Conservation (phyloP, 2,329 filamentous ascomycete species). For the Zymoseptoria crescenta region DNA sequence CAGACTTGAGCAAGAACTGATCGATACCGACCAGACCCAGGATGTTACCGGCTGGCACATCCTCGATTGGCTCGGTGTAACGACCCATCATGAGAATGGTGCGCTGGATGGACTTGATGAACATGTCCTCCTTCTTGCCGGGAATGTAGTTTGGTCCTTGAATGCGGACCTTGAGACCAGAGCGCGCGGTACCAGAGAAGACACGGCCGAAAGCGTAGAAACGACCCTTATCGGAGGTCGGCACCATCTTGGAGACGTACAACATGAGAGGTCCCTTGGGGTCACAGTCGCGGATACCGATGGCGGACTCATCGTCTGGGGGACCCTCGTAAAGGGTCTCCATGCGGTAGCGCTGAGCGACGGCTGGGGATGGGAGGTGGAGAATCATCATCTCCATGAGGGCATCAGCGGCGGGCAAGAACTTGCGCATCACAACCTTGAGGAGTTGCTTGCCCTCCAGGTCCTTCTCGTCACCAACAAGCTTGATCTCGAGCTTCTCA, state of each 20-base stretch:
- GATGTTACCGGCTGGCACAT: conserved; percentile 99
- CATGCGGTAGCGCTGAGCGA: conserved; percentile 93
- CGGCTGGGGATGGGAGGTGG: conserved; percentile 91
- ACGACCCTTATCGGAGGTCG: conserved; percentile 98
- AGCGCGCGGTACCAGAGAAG: conserved; percentile 96
- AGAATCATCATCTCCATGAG: conserved; percentile 99
- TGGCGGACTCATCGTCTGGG: conserved; percentile 79
- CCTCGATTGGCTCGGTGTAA: conserved; percentile 97
- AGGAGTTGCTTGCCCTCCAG: conserved; percentile 96
- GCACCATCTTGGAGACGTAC: conserved; percentile 99
- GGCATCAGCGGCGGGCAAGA: conserved; percentile 95
- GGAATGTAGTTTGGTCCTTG: conserved; percentile 98
- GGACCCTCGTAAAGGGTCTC: conserved; percentile 99
- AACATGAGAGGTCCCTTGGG: conserved; percentile 98
- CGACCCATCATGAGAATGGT: conserved; percentile 99
- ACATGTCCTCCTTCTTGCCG: conserved; percentile 97
- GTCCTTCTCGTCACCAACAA: conserved; percentile 74
- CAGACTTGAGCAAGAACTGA: conserved; percentile 99
- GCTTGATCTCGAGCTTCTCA: conserved; percentile 93
- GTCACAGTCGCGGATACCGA: conserved; percentile 98
- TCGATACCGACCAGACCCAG: conserved; percentile 98
- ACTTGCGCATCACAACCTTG: conserved; percentile 97
- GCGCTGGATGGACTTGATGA: conserved; percentile 99
- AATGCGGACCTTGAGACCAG: conserved; percentile 98
- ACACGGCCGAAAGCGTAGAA: conserved; percentile 99